A percentile compares a stretch with the other conserved stretches of the same genome.
Conservation (phyloP, 345 rosid genomes). For the Litchi chinensis region DNA sequence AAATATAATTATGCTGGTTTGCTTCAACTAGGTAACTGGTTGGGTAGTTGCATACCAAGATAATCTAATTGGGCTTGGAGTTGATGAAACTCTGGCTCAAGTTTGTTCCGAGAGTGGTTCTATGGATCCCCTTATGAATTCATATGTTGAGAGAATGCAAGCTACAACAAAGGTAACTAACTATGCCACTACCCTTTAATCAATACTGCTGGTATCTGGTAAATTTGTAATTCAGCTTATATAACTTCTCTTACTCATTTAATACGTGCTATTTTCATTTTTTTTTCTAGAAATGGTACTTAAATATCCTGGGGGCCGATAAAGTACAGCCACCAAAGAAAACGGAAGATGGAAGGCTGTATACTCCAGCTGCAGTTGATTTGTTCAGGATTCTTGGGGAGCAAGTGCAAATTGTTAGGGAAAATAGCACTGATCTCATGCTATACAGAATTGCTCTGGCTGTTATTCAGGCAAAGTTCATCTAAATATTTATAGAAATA, state of each 20-base stretch:
- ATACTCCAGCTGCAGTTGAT: constrained; percentile 99
- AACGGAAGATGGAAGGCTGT: constrained; percentile 97
- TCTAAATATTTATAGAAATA: constrained; percentile 14
- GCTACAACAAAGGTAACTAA: constrained; percentile 86
- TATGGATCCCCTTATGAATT: constrained; percentile 98
- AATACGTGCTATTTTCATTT: background rate
- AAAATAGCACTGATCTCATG: constrained; percentile 97
- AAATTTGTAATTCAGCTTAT: background rate
- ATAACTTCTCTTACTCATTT: background rate
- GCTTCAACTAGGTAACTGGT: constrained; percentile 75
- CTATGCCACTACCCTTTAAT: background rate
- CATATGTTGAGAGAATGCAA: constrained; percentile 99
- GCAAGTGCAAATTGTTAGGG: constrained; percentile 98
- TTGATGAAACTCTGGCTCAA: constrained; percentile 98
- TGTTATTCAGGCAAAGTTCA: constrained; percentile 81
- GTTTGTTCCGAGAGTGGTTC: constrained; percentile 99
- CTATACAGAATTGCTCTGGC: constrained; percentile 94
- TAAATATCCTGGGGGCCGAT: constrained; percentile 95
- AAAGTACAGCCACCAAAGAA: constrained; percentile 97
- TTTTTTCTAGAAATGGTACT: constrained; percentile 87
- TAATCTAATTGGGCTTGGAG: constrained; percentile 92
- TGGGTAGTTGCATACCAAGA: constrained; percentile 99
- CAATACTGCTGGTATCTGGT: background rate
- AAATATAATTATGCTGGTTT: constrained; percentile 18
- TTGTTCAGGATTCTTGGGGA: constrained; percentile 98